Base-by-base conservation (phyloP, 306 rosid genomes). In the Vachellia collinsii region DNA sequence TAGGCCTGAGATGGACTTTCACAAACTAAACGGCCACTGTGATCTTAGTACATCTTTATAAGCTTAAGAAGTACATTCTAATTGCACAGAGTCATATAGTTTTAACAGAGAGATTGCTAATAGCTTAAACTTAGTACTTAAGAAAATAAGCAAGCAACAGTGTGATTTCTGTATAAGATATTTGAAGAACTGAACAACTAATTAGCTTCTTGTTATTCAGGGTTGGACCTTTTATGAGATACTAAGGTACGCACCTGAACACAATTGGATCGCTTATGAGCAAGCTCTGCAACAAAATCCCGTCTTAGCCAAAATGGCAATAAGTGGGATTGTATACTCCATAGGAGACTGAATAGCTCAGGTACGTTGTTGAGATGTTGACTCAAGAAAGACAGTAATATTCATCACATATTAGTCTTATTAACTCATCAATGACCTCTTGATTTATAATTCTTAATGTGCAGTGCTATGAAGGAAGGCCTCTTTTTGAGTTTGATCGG, bases 291-390 rank as follows among this genome's bases (percentile, higher is more conserved):
- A 88, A 79, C 79, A 87, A 78, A 93, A 95, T 73, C 98, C 98
- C 1, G 98, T 95, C 81, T 87, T 93, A 65, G 90, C 99, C 71
- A 95, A 95, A 90, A 95, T 95, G 99, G 86, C 83, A 29, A 95
- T 93, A 72, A 95, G 98, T 77, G 99, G 99, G 59, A 73, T 88
- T 74, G 97, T 95, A 14, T 95, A 95, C 80, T 90, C 97, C 73
- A 76, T 91, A 25, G 97, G 99, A 83, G 99, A 95, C 81, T 93
- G 99, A 98, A 90, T 95, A 77, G 97, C 99, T 39, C 98, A 95
- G 90, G 97, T 95, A 80, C 72, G 89, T 65, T 23, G 36, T 50
- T 72, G 4, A 75, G 89, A 61, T 43, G 25, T 54, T 72, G 3
- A 77, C 56, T 63, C 43, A 16, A 17, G 16, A 72, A 75, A 77